Base-by-base conservation (phyloP, 192 early-diverging fungal genomes). In the Umbelopsis isabellina region DNA sequence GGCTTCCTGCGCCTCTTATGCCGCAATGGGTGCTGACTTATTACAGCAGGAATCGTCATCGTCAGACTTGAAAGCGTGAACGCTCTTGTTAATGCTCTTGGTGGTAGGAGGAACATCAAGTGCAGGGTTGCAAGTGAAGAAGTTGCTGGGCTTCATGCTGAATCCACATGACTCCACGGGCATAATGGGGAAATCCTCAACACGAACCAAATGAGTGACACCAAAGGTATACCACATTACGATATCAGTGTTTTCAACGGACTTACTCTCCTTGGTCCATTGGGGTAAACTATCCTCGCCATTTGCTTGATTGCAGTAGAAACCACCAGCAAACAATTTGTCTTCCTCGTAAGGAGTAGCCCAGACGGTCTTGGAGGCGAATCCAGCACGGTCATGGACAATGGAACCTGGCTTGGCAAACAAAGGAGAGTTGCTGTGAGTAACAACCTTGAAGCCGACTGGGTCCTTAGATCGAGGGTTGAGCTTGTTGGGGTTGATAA, bases 151-250 rank as follows among this genome's bases (percentile, higher is more conserved):
- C 52, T 75, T 69, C 74, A 80, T 75, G 47, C 20, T 51, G 70
- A 80, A 75, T 66, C 78, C 78, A 68, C 74, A 75, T 21, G 46
- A 50, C 51, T 80, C 78, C 11, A 75, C 73, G 23, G 73, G 73
- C 78, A 80, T 80, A 23, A 80, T 55, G 61, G 78, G 78, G 53
- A 75, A 75, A 50, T 80, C 78, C 66, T 80, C 78, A 16, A 72
- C 74, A 64, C 78, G 70, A 16, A 73, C 73, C 41, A 75, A 52
- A 49, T 80, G 78, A 49, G 78, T 80, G 18, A 80, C 70, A 67
- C 78, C 78, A 66, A 80, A 80, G 13, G 74, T 80, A n/a, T 65
- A 69, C 78, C 78, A 80, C 13, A 75, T 33, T 30, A 80, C 74
- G 30, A 80, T 70, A 67, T 80, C 78, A 1, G 46, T 66, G 21